Evolutionary conservation across 768 basidiomycete species (phyloP), one percentile per base, ranked within the genome.

Genomic region (Crepidotus variabilis): DNA sequence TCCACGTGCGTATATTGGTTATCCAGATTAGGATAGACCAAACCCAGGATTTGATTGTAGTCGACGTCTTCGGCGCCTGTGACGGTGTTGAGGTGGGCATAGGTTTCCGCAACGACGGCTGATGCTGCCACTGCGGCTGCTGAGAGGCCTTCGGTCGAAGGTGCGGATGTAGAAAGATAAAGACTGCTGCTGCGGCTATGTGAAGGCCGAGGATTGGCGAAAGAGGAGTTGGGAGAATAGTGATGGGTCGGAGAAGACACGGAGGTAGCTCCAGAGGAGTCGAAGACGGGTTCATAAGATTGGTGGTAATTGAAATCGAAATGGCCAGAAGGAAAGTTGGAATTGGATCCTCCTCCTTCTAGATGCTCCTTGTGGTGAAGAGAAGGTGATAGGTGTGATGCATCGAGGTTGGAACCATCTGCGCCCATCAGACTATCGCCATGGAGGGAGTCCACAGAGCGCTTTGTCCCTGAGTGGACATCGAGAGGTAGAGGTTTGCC

Each of bases 401-500:
- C 71, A 55, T 80, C 74, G 28, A 85, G 67, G 50, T 81, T 76
- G 18, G 86, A 84, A 2, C 88, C 87, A 73, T 93, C 91, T 49
- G 82, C 88, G 47, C 90, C 86, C 54, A 93, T 69, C 74, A 90
- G 80, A 65, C 87, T 89, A 68, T 93, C 91, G 52, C 76, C 80
- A 64, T 90, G 91, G 36, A 89, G 86, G n/a, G 84, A 77, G 56
- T 92, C 90, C 10, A 92, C 92, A 47, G 86, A 84, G 51, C 92
- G 85, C 73, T 93, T 94, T 59, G 80, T 85, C 28, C 87, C 88
- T 61, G 84, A 70, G 50, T 84, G 67, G 67, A 79, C 82, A 61
- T 87, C 87, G 55, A 84, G 80, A 45, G 82, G 77, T 60, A 85
- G 69, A 36, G 90, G 85, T 67, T 86, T 87, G 34, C 88, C 88